Percentiles rank a stretch among this genome's conserved stretches.
Evolutionary conservation across 2,329 filamentous ascomycete species (phyloP).

Genomic region (Raffaelea arxii): DNA sequence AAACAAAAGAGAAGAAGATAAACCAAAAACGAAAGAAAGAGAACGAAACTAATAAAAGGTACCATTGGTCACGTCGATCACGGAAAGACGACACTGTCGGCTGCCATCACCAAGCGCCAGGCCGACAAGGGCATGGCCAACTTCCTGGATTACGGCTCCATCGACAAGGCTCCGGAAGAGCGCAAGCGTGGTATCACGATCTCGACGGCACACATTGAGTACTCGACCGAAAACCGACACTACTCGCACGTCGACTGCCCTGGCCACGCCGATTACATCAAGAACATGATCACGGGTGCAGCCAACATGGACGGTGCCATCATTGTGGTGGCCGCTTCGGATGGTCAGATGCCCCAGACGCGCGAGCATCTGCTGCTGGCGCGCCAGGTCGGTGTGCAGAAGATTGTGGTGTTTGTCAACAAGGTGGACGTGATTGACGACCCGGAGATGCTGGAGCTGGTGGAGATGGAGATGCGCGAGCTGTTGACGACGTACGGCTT

Average conservation of each 20-base stretch:
- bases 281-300: slow-evolving; percentile 99
- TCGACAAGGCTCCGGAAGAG: slow-evolving; percentile 98
- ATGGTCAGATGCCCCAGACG: slow-evolving; percentile 99
- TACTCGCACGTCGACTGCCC: slow-evolving; percentile 99
- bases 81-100: slow-evolving; percentile 98
- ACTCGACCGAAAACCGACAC: slow-evolving; percentile 85
- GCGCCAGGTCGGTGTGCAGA: slow-evolving; percentile 96
- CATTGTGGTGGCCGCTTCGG: slow-evolving; percentile 95
- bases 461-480: slow-evolving; percentile 99
- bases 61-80: slow-evolving; percentile 99
- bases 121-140: slow-evolving; percentile 86
- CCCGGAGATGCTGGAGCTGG: slow-evolving; percentile 98
- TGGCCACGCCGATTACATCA: slow-evolving; percentile 99
- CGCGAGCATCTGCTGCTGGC: slow-evolving; percentile 96
- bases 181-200: slow-evolving; percentile 99
- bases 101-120: slow-evolving; percentile 97
- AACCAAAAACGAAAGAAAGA: background rate
- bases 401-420: slow-evolving; percentile 99
- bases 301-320: slow-evolving; percentile 99
- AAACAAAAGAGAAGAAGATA: background rate
- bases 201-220: slow-evolving; percentile 96
- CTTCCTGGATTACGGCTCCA: slow-evolving; percentile 95
- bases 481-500: slow-evolving; percentile 88
- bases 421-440: slow-evolving; percentile 97
- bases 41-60: too few species aligned